Conservation (phyloP, 331 rosid genomes). For the Acacia pycnantha region DNA sequence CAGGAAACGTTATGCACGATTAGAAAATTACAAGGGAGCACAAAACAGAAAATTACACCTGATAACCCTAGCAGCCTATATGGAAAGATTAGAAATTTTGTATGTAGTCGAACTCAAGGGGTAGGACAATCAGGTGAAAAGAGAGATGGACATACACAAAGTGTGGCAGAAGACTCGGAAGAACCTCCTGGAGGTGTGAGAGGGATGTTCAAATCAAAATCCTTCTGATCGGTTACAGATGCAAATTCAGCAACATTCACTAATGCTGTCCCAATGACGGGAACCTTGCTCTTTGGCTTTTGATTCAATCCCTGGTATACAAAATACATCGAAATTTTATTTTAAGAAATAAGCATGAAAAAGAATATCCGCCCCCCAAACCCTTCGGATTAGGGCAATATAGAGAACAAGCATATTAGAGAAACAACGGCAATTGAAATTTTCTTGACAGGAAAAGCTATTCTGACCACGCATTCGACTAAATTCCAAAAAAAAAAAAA, state of each 20-base stretch:
- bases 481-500: background rate
- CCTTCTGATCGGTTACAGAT: conserved; percentile 56
- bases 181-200: conserved; percentile 45
- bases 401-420: background rate
- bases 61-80: background rate
- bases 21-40: background rate
- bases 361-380: background rate
- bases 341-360: background rate
- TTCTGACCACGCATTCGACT: conserved; percentile 13
- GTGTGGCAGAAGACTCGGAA: conserved; percentile 53
- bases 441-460: background rate
- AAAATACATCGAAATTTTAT: conserved; percentile 14
- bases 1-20: background rate
- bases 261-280: conserved; percentile 63
- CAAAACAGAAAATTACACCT: background rate
- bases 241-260: conserved; percentile 83
- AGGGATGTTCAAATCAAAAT: conserved; percentile 69
- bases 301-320: conserved; percentile 69
- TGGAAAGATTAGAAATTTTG: background rate
- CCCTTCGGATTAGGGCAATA: background rate
- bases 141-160: conserved; percentile 50
- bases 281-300: conserved; percentile 63
- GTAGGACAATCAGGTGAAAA: background rate
- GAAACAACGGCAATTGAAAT: background rate
- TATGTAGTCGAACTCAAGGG: background rate